Percentiles rank a stretch among this genome's conserved stretches.
phyloP scores from a whole-genome alignment of 768 basidiomycete species.

The Lentinula boryana region DNA sequence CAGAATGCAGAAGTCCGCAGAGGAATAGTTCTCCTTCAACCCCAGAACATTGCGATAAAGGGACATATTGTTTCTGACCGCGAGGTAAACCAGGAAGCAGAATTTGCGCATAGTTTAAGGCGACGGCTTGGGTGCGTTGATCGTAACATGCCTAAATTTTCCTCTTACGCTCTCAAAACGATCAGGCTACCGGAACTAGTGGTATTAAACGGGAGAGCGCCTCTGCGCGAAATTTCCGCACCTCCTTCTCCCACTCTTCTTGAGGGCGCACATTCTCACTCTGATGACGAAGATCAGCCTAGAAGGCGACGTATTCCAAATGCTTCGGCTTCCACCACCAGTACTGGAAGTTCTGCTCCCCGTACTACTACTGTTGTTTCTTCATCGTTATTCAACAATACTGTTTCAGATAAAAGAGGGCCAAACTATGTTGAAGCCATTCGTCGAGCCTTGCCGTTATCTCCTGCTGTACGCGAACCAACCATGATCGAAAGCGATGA shows the following conservation, averaged over 20 bases:
- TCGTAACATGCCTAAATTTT: neutral
- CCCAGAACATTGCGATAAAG: constrained; percentile 51
- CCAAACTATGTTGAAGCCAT: neutral
- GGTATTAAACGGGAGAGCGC: constrained; percentile 15
- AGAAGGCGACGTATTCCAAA: constrained; percentile 19
- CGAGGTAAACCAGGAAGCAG: constrained; percentile 46
- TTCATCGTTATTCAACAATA: neutral
- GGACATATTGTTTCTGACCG: constrained; percentile 63
- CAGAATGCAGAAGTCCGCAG: constrained; percentile 61
- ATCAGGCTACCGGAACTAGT: constrained; percentile 18
- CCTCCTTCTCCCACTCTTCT: constrained; percentile 16
- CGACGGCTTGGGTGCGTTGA: constrained; percentile 59
- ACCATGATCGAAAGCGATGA: constrained; percentile 23
- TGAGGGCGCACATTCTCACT: constrained; percentile 13
- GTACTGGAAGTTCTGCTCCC: neutral
- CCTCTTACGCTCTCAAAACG: neutral
- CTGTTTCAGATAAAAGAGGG: neutral
- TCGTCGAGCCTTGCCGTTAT: constrained; percentile 9
- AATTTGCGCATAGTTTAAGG: constrained; percentile 60
- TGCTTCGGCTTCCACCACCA: constrained; percentile 5
- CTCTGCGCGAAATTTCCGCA: constrained; percentile 22
- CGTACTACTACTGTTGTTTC: neutral
- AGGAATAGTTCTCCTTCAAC: constrained; percentile 76
- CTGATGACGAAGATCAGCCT: constrained; percentile 23
- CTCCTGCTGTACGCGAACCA: constrained; percentile 8